phyloP scores from a whole-genome alignment of 2,329 filamentous ascomycete genomes.

The Fusarium xyrophilum region DNA sequence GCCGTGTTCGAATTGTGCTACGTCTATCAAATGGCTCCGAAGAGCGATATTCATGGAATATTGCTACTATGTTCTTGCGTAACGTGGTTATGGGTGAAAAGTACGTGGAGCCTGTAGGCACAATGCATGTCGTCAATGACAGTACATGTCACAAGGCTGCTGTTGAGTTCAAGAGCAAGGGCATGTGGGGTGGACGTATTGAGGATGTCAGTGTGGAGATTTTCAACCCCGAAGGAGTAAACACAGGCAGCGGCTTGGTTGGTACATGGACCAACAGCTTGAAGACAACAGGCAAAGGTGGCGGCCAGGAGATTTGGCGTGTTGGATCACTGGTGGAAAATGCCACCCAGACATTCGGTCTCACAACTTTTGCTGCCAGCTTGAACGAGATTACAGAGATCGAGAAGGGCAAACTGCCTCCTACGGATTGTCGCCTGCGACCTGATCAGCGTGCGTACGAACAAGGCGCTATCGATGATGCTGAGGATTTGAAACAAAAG shows the following conservation, averaged over 20 bases:
- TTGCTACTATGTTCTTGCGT: constrained; percentile 87
- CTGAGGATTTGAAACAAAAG: constrained; percentile 81
- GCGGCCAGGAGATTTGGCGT: constrained; percentile 77
- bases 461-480: constrained; percentile 79
- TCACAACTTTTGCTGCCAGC: constrained; percentile 83
- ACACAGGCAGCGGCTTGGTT: constrained; percentile 70
- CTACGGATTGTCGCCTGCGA: constrained; percentile 82
- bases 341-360: constrained; percentile 80
- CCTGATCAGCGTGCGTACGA: constrained; percentile 90
- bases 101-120: constrained; percentile 93
- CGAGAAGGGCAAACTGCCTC: constrained; percentile 76
- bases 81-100: constrained; percentile 99
- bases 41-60: constrained; percentile 87
- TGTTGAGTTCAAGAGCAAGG: constrained; percentile 92
- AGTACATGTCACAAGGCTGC: constrained; percentile 81
- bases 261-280: constrained; percentile 88
- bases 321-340: constrained; percentile 81
- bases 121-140: constrained; percentile 86
- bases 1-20: constrained; percentile 79
- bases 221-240: constrained; percentile 69
- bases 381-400: constrained; percentile 88
- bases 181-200: constrained; percentile 94
- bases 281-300: constrained; percentile 66
- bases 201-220: constrained; percentile 86
- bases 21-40: constrained; percentile 69